Percentiles rank a stretch among this genome's conserved stretches.
These are phyloP conservation scores for Pogostemon cablin DNA, from an alignment of 257 asterid species.

Conservation along the genomic window DNA sequence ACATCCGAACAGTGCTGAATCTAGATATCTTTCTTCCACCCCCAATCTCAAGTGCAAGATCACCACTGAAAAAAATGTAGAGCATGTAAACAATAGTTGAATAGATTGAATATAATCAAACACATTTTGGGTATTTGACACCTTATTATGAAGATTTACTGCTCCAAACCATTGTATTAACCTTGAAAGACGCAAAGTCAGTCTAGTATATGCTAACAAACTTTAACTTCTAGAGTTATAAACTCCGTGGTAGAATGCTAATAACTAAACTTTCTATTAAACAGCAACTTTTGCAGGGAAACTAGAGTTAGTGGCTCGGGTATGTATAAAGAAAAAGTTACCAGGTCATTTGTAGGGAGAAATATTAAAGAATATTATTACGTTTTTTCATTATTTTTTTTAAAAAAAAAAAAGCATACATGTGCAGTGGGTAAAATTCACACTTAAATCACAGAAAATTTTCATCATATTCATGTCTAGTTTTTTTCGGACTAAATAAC, in stretches of 20 bases:
- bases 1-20: constrained; percentile 81
- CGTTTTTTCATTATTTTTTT: not conserved
- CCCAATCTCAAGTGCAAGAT: constrained; percentile 89
- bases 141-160: constrained; percentile 1
- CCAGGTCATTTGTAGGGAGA: not conserved
- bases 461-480: not conserved
- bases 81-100: constrained; percentile 31
- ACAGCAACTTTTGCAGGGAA: constrained; percentile 1
- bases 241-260: not conserved
- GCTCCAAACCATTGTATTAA: not conserved
- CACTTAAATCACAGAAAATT: not conserved
- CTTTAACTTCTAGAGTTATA: constrained; percentile 4
- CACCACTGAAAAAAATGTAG: constrained; percentile 51
- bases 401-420: not conserved
- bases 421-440: not conserved
- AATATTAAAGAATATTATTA: not conserved
- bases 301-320: not conserved
- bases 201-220: not conserved
- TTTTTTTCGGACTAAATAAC: not conserved
- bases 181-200: constrained; percentile 11
- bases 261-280: not conserved
- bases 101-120: constrained; percentile 7
- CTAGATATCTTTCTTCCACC: constrained; percentile 95
- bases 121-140: constrained; percentile 15
- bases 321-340: not conserved